Conservation (phyloP, 371 early-diverging fungal genomes). For the Dipsacomyces acuminosporus region DNA sequence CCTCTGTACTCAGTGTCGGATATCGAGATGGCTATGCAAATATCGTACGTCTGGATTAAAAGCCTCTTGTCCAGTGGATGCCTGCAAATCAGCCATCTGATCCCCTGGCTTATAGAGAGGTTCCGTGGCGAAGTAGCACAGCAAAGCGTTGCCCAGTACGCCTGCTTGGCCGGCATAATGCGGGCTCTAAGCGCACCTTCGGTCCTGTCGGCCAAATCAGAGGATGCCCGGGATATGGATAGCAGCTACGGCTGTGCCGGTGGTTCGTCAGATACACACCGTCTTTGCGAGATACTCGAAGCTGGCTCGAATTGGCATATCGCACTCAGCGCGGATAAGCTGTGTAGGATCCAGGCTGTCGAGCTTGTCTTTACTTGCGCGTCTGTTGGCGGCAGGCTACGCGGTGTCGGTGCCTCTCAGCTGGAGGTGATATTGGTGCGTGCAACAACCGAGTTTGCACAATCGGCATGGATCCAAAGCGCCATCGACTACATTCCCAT, state of each 20-base stretch:
- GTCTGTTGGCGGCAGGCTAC: constrained; percentile 19
- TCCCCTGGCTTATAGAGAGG: constrained; percentile 26
- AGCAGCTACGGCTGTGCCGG: neutral
- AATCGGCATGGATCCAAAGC: constrained; percentile 19
- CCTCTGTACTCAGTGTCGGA: constrained; percentile 12
- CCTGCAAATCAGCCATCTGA: constrained; percentile 16
- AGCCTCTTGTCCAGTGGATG: constrained; percentile 22
- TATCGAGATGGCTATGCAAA: constrained; percentile 7
- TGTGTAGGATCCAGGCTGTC: constrained; percentile 19
- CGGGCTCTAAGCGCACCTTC: too few relatives aligned
- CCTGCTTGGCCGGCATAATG: constrained; percentile 19
- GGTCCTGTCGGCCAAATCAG: too few relatives aligned
- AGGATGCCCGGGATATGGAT: neutral
- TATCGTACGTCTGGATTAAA: constrained; percentile 11
- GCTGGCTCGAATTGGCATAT: constrained; percentile 17
- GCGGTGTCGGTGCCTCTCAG: constrained; percentile 12
- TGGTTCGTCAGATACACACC: constrained; percentile 7
- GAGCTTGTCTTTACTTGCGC: constrained; percentile 37
- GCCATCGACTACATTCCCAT: constrained; percentile 11
- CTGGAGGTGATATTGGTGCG: constrained; percentile 14
- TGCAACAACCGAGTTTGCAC: constrained; percentile 21
- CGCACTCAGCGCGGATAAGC: constrained; percentile 7
- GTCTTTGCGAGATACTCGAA: constrained; percentile 14
- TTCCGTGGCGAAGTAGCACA: constrained; percentile 9
- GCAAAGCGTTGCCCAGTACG: constrained; percentile 7